These are phyloP conservation scores for Sporisorium exsertum DNA, from an alignment of 1,284 basidiomycete species.

Conservation along the genomic window DNA sequence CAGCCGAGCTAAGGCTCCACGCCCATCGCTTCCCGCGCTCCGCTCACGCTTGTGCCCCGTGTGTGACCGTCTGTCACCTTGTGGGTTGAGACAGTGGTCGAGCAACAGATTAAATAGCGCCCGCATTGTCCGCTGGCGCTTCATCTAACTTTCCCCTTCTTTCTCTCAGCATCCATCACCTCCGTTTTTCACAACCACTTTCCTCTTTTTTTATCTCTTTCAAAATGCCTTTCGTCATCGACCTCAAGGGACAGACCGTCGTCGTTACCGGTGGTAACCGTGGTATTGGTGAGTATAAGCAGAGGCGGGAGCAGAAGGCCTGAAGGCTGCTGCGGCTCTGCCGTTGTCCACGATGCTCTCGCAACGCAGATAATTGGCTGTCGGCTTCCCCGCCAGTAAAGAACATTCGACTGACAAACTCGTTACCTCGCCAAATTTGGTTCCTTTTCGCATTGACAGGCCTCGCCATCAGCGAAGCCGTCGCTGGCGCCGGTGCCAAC, in stretches of 20 bases:
- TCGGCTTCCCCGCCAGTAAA: background rate
- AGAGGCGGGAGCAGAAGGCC: background rate
- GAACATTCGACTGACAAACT: constrained; percentile 1
- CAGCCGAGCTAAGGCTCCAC: background rate
- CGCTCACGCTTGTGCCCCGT: no score
- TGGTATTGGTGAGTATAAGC: constrained; percentile 61
- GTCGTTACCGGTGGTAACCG: constrained; percentile 73
- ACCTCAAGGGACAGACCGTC: constrained; percentile 61
- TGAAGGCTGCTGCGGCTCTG: no score
- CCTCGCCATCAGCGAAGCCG: constrained; percentile 67
- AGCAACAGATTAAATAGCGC: constrained; percentile 5
- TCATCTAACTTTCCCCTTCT: background rate
- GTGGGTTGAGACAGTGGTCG: background rate
- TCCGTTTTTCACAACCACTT: background rate
- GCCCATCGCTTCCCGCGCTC: background rate
- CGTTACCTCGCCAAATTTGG: background rate
- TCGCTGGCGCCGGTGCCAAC: constrained; percentile 67
- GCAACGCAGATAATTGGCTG: background rate
- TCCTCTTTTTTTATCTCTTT: background rate
- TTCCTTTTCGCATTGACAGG: constrained; percentile 32
- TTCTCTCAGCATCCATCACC: background rate
- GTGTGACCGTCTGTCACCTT: constrained; percentile 1
- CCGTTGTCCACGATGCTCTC: background rate
- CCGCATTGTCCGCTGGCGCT: background rate
- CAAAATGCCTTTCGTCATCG: constrained; percentile 54